A percentile compares a stretch with the other conserved stretches of the same genome.
Conservation (phyloP, 2,329 filamentous ascomycete species). For the Aspergillus jensenii region DNA sequence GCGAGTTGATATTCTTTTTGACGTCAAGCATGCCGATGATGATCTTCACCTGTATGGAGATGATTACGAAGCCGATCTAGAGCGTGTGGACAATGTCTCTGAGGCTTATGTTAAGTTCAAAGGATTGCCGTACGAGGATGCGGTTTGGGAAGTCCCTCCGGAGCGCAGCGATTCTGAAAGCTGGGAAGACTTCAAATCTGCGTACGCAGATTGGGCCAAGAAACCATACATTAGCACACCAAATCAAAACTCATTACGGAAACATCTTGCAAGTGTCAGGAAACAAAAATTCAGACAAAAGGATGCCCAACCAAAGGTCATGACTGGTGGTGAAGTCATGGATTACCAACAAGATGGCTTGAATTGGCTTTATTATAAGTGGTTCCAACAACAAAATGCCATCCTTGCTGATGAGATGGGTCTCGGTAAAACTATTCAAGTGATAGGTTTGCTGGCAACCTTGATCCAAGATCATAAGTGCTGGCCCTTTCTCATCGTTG, state of each 20-base stretch:
- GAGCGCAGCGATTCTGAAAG: slow-evolving; percentile 58
- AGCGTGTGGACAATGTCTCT: slow-evolving; percentile 69
- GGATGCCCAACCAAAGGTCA: slow-evolving; percentile 67
- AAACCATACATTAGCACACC: slow-evolving; percentile 71
- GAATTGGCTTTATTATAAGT: slow-evolving; percentile 94
- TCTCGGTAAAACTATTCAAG: slow-evolving; percentile 93
- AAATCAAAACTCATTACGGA: slow-evolving; percentile 56
- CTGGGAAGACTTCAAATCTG: slow-evolving; percentile 76
- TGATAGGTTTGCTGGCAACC: slow-evolving; percentile 77
- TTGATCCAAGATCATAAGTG: slow-evolving; percentile 69
- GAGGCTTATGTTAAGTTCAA: slow-evolving; percentile 86
- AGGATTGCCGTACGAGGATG: slow-evolving; percentile 85
- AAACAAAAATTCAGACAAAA: slow-evolving; percentile 67
- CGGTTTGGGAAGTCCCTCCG: slow-evolving; percentile 85
- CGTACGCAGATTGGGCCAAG: slow-evolving; percentile 82
- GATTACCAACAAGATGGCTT: slow-evolving; percentile 88
- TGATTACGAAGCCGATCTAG: slow-evolving; percentile 68
- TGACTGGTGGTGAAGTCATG: slow-evolving; percentile 83
- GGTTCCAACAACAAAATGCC: slow-evolving; percentile 76
- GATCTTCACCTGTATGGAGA: slow-evolving; percentile 44
- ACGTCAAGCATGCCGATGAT: slow-evolving; percentile 66
- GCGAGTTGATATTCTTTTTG: slow-evolving; percentile 83
- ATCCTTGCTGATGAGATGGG: slow-evolving; percentile 98
- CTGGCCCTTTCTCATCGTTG: slow-evolving; percentile 90
- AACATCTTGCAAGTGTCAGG: slow-evolving; percentile 69